Conservation (phyloP, 805 yeast genomes). For the Metschnikowia anglica region DNA sequence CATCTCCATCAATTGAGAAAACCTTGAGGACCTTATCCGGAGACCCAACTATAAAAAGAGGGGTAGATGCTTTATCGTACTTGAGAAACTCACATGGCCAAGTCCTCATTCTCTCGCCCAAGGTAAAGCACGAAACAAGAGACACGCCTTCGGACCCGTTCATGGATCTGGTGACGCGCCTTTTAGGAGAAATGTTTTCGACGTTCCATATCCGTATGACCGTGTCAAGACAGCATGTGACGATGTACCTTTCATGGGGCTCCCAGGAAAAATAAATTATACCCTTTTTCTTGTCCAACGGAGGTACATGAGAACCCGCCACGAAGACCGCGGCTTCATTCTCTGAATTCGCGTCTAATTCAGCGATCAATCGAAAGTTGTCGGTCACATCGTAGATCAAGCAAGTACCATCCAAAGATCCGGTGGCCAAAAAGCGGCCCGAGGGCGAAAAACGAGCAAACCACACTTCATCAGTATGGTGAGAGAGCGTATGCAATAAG, state of each 20-base stretch:
- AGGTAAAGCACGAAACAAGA: slow-evolving; percentile 36
- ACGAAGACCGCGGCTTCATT: slow-evolving; percentile 31
- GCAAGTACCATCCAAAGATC: slow-evolving; percentile 65
- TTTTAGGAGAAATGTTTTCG: slow-evolving; percentile 26
- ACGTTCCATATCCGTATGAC: slow-evolving; percentile 70
- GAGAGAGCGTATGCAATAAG: slow-evolving; percentile 44
- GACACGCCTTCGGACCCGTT: slow-evolving; percentile 17
- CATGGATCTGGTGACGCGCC: slow-evolving; percentile 30
- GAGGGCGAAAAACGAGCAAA: slow-evolving; percentile 71
- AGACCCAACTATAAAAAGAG: slow-evolving; percentile 66
- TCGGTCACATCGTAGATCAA: slow-evolving; percentile 63
- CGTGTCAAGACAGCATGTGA: slow-evolving; percentile 73
- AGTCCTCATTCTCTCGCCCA: slow-evolving; percentile 40
- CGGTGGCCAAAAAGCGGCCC: slow-evolving; percentile 75
- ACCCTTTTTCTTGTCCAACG: slow-evolving; percentile 28
- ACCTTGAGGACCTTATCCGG: slow-evolving; percentile 62
- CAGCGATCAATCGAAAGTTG: slow-evolving; percentile 32
- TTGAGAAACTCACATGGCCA: slow-evolving; percentile 71
- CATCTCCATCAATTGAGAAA: slow-evolving; percentile 38
- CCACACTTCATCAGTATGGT: slow-evolving; percentile 82
- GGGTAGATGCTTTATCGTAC: slow-evolving; percentile 21
- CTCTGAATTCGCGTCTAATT: slow-evolving; percentile 29
- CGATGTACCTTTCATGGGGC: slow-evolving; percentile 61
- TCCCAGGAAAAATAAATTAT: slow-evolving; percentile 74
- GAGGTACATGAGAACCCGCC: slow-evolving; percentile 26